Conservation (phyloP, 495 filamentous ascomycete species). For the Hypoxylon fragiforme region DNA sequence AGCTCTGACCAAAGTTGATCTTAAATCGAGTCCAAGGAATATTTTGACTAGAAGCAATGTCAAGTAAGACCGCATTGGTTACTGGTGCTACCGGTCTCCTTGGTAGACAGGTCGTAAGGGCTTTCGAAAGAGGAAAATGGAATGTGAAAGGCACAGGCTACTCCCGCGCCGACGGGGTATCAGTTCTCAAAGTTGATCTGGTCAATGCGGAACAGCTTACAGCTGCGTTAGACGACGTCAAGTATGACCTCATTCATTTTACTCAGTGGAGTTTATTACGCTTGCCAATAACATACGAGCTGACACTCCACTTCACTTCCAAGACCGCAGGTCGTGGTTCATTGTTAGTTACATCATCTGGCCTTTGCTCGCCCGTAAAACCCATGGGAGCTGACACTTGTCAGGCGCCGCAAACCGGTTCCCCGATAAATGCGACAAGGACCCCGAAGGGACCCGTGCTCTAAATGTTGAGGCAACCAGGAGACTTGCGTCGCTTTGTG, state of each 20-base stretch:
- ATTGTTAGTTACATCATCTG: conserved; percentile 60
- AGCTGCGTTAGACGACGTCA: conserved; percentile 62
- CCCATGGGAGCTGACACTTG: conserved; percentile 3
- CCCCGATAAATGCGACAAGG: conserved; percentile 79
- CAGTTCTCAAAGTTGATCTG: conserved; percentile 77
- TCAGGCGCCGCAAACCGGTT: conserved; percentile 88
- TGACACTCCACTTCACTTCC: conserved; percentile 4
- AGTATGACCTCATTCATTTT: conserved; percentile 48
- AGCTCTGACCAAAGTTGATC: not conserved
- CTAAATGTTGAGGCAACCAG: conserved; percentile 76
- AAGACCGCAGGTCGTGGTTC: conserved; percentile 81
- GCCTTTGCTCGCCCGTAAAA: not conserved
- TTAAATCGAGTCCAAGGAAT: too few relatives aligned
- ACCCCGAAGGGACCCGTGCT: conserved; percentile 72
- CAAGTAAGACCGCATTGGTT: conserved; percentile 64
- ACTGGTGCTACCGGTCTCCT: conserved; percentile 87
- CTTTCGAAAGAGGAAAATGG: conserved; percentile 71
- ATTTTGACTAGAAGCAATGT: conserved; percentile 36
- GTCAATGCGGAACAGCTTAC: conserved; percentile 63
- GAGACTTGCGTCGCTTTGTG: conserved; percentile 66
- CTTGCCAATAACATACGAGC: not conserved
- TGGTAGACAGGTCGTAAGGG: conserved; percentile 76
- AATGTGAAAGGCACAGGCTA: conserved; percentile 79
- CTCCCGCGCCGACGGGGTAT: conserved; percentile 69
- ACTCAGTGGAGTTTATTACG: not conserved